Conservation (phyloP, 1,284 basidiomycete species). For the Schizophyllum amplum region DNA sequence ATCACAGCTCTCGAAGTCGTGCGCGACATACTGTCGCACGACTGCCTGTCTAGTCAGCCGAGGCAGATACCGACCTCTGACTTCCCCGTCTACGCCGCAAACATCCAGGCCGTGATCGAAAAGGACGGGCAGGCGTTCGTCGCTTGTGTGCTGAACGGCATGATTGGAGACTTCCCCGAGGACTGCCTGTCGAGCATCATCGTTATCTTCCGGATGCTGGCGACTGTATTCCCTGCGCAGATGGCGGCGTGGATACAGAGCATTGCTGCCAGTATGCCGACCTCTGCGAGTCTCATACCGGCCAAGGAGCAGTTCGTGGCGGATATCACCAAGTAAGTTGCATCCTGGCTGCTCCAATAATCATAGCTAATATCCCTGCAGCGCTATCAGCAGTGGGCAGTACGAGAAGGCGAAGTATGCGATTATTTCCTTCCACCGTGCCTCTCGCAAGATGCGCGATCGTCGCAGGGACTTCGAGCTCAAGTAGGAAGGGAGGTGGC, state of each 20-base stretch:
- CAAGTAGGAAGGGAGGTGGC: not conserved
- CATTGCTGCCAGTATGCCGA: constrained; percentile 66
- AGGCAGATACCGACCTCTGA: constrained; percentile 48
- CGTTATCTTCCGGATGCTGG: constrained; percentile 69
- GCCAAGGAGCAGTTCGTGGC: constrained; percentile 72
- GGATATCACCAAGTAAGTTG: constrained; percentile 58
- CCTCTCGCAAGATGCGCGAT: constrained; percentile 62
- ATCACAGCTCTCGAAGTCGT: constrained; percentile 80
- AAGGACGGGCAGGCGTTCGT: constrained; percentile 72
- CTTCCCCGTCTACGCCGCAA: constrained; percentile 52
- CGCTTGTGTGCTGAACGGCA: constrained; percentile 66
- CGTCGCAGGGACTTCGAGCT: constrained; percentile 35
- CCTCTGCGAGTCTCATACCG: constrained; percentile 49
- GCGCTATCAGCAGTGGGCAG: constrained; percentile 55
- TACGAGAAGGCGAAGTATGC: constrained; percentile 77
- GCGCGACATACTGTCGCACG: constrained; percentile 65
- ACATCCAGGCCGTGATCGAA: constrained; percentile 62
- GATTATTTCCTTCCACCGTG: constrained; percentile 54
- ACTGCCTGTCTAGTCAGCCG: constrained; percentile 42
- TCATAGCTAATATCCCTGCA: constrained; percentile 20
- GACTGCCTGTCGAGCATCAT: constrained; percentile 73
- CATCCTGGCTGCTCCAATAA: not conserved
- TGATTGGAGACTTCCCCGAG: constrained; percentile 85
- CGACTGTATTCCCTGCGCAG: constrained; percentile 58
- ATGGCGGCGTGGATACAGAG: constrained; percentile 67